Evolutionary conservation across 805 yeast genomes (phyloP), one percentile per base, ranked within the genome.

Genomic region (Schwanniomyces sp.): DNA sequence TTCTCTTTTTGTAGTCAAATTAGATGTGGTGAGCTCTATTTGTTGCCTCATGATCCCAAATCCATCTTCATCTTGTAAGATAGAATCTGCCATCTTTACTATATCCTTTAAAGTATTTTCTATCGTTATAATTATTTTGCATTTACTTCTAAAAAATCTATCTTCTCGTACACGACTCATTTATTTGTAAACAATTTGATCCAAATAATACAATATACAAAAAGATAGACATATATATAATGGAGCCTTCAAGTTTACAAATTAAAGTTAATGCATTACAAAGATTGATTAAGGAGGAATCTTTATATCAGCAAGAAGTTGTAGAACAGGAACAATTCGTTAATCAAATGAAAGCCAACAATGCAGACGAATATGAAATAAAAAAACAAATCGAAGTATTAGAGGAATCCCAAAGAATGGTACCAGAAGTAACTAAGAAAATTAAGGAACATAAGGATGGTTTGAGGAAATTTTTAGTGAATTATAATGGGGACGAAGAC

Each of bases 241-340:
- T 86, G 87, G 75, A 89, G 1, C 94, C 92, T 27, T 72, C 88
- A 1, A 82, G 76, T 50, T 66, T 87, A 36, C 87, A 85, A 56
- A 86, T 89, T 62, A 88, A 87, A 55, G 74, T 79, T 32, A 81
- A 78, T 48, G 91, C 96, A 1, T 71, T 89, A 43, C 75, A 78
- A 50, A 75, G 96, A 51, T 70, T 90, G 12, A 56, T 84, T 34
- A 86, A 86, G 54, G 96, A 90, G 61, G 83, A 83, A 51, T 59
- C 59, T 10, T 70, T 80, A 29, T 89, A 88, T 61, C 69, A 75
- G 24, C 70, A 75, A 46, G 96, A 88, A 56, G 71, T 79, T 32
- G 62, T 62, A 12, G 84, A 82, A 41, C 86, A 85, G 51, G 68
- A 75, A 39, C 62, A 63, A 7, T 68, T 66, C 47, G 75, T 86